phyloP scores from a whole-genome alignment of 208 protist species.

The Zelonia costaricensis region DNA sequence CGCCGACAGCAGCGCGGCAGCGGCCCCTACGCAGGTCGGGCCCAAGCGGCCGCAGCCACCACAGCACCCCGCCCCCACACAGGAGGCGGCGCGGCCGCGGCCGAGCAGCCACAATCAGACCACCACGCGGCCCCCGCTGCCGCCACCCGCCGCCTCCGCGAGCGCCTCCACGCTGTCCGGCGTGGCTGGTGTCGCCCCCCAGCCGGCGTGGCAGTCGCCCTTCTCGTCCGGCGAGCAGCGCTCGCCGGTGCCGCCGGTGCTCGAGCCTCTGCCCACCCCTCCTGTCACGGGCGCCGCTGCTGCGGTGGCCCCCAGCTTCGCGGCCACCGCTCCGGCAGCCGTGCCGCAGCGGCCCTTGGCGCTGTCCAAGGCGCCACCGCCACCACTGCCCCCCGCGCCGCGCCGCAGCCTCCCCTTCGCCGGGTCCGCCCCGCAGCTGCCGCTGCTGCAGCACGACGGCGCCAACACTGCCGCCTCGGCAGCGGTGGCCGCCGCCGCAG shows the following conservation, averaged over 20 bases:
- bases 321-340: conserved; percentile 17
- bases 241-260: conserved; percentile 9
- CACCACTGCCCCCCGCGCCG: neutral
- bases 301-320: conserved; percentile 2
- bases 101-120: neutral
- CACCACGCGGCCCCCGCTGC: no score
- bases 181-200: neutral
- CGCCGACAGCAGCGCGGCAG: no score
- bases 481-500: neutral
- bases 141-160: no score
- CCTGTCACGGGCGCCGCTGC: no score
- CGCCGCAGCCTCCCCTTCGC: neutral
- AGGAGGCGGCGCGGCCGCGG: no score
- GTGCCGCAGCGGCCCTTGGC: neutral
- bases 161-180: no score
- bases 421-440: neutral
- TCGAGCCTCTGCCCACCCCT: conserved; percentile 15
- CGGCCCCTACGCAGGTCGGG: neutral
- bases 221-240: neutral
- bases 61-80: no score
- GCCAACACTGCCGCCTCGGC: neutral
- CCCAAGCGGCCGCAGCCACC: neutral
- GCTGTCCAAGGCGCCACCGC: neutral
- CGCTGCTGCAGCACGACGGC: neutral
- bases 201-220: conserved; percentile 9